Percentiles rank a stretch among this genome's conserved stretches.
These are phyloP conservation scores for Boletales sp. DNA, from an alignment of 768 basidiomycete species.

Conservation along the genomic window DNA sequence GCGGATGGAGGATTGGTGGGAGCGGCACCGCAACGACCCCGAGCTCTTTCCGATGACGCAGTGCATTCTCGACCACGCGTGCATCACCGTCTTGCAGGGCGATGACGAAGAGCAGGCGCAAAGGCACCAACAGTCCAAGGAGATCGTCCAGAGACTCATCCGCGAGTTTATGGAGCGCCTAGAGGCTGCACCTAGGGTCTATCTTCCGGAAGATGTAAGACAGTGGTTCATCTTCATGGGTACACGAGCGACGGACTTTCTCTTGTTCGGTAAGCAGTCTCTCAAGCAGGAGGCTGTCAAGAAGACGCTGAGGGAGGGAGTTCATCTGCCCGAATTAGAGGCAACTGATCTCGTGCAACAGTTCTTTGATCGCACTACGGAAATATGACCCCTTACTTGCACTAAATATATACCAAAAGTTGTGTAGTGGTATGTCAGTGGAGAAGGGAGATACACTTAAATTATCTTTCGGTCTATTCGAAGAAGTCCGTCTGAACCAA, in stretches of 20 bases:
- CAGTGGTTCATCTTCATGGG: conserved; percentile 17
- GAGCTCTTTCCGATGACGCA: conserved; percentile 9
- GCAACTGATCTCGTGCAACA: conserved; percentile 5
- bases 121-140: conserved; percentile 16
- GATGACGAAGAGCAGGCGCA: conserved; percentile 15
- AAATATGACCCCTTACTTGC: neutral
- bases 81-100: conserved; percentile 26
- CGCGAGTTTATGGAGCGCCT: conserved; percentile 1
- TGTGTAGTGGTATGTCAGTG: too few relatives aligned
- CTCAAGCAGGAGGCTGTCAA: conserved; percentile 11
- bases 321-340: conserved; percentile 3
- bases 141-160: conserved; percentile 12
- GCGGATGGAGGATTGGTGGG: conserved; percentile 35
- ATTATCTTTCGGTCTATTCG: too few relatives aligned
- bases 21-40: conserved; percentile 12
- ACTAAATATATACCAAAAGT: neutral
- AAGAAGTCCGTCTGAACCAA: too few relatives aligned
- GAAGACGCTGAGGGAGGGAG: conserved; percentile 11
- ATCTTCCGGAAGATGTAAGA: conserved; percentile 5
- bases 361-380: conserved; percentile 14
- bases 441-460: too few relatives aligned
- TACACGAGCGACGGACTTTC: conserved; percentile 13
- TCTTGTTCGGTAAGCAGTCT: conserved; percentile 4
- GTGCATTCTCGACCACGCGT: conserved; percentile 20
- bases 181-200: conserved; percentile 1